Conservation (phyloP, 202 grass and related monocot species). For the Schoenoplectus tabernaemontani region DNA sequence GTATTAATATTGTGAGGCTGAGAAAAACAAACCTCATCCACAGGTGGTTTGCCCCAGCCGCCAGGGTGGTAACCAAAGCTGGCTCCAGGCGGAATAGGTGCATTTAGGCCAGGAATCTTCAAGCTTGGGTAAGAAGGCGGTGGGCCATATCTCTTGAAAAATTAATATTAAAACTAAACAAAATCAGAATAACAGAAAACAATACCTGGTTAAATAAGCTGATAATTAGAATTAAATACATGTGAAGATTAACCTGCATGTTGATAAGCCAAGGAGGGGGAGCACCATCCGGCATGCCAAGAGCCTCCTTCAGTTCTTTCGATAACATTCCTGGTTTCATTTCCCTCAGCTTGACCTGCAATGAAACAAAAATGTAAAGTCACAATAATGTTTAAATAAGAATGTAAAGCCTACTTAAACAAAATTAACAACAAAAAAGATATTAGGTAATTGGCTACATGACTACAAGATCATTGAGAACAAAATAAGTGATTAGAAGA, state of each 20-base stretch:
- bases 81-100: slow-evolving; percentile 73
- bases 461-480: not conserved
- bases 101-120: slow-evolving; percentile 91
- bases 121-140: slow-evolving; percentile 89
- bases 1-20: not conserved
- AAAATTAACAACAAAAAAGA: not conserved
- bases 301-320: slow-evolving; percentile 90
- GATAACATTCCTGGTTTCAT: slow-evolving; percentile 95
- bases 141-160: slow-evolving; percentile 73
- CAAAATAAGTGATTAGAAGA: not conserved
- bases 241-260: slow-evolving; percentile 63
- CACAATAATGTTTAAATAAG: not conserved
- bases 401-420: not conserved
- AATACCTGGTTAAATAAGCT: not conserved
- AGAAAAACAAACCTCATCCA: slow-evolving; percentile 67
- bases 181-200: not conserved
- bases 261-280: slow-evolving; percentile 99
- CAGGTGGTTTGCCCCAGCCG: slow-evolving; percentile 95
- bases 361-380: slow-evolving; percentile 1
- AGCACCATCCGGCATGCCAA: slow-evolving; percentile 95
- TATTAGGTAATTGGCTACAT: not conserved
- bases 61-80: slow-evolving; percentile 92
- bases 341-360: slow-evolving; percentile 86
- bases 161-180: not conserved
- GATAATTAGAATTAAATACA: not conserved